These are phyloP conservation scores for Cryptococcus sp. DNA, from an alignment of 1,284 basidiomycete genomes.

Conservation along the genomic window DNA sequence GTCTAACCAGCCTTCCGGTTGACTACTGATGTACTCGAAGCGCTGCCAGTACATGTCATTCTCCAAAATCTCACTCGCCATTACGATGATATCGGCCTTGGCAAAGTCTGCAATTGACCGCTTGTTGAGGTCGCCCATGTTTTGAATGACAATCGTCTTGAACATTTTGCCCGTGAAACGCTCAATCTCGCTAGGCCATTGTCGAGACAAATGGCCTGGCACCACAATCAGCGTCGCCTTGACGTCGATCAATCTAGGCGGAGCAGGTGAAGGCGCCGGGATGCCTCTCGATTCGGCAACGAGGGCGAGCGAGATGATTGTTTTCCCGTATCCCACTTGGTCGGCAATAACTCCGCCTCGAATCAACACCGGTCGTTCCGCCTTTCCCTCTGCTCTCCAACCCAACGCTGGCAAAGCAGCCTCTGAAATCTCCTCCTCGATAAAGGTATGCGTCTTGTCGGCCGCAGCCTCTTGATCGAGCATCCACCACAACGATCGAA, in stretches of 20 bases:
- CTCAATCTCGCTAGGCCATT: slow-evolving; percentile 80
- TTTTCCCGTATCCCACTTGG: slow-evolving; percentile 95
- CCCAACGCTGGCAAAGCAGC: slow-evolving; percentile 76
- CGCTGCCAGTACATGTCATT: slow-evolving; percentile 61
- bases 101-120: slow-evolving; percentile 69
- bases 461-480: slow-evolving; percentile 65
- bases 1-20: slow-evolving; percentile 37
- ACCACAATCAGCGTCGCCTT: slow-evolving; percentile 82
- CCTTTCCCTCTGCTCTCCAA: slow-evolving; percentile 89
- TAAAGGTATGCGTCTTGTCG: slow-evolving; percentile 59
- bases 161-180: slow-evolving; percentile 69
- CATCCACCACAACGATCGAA: slow-evolving; percentile 92
- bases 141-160: slow-evolving; percentile 54
- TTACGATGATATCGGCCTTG: slow-evolving; percentile 79
- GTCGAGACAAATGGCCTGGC: slow-evolving; percentile 79
- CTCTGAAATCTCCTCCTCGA: slow-evolving; percentile 92
- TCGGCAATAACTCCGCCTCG: slow-evolving; percentile 91
- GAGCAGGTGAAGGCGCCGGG: slow-evolving; percentile 52
- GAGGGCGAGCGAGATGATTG: slow-evolving; percentile 85
- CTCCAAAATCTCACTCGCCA: slow-evolving; percentile 79
- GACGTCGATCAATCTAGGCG: slow-evolving; percentile 52
- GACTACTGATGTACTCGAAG: slow-evolving; percentile 55
- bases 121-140: slow-evolving; percentile 65
- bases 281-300: slow-evolving; percentile 59
- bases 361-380: slow-evolving; percentile 66